Percentiles rank a stretch among this genome's conserved stretches.
phyloP scores from a whole-genome alignment of 192 early-diverging fungal species.

The Chytriomyces sp. region DNA sequence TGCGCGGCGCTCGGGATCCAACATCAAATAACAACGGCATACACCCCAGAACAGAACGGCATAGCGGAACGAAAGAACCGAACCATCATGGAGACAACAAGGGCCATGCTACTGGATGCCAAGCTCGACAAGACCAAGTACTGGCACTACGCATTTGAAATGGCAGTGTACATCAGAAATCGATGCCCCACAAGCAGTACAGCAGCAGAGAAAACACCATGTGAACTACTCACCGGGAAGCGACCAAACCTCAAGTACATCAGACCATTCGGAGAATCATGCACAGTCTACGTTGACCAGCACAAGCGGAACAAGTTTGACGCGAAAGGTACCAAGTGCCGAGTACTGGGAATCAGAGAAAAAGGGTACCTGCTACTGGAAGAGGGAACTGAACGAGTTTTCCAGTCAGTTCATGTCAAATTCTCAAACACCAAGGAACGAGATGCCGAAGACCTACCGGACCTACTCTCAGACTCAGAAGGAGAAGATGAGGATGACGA shows the following conservation, averaged over 20 bases:
- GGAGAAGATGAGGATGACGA: too few species aligned
- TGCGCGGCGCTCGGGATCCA: background rate
- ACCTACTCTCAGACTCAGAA: too few species aligned
- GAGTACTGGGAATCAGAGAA: background rate
- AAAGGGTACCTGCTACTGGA: background rate
- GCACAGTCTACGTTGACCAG: background rate
- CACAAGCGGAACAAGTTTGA: constrained; percentile 7
- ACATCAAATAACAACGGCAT: background rate
- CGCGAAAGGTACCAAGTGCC: background rate
- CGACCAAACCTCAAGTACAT: background rate
- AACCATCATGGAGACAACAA: background rate
- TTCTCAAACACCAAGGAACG: too few species aligned
- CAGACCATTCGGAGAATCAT: background rate
- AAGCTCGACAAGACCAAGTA: too few species aligned
- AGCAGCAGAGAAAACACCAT: background rate
- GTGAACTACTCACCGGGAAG: background rate
- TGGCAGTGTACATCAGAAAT: background rate
- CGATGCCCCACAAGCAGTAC: background rate
- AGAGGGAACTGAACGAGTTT: too few species aligned
- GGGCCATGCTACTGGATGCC: background rate
- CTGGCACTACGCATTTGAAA: too few species aligned
- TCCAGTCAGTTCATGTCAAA: too few species aligned
- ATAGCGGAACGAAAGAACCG: background rate
- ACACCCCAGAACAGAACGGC: constrained; percentile 5
- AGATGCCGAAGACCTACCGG: too few species aligned